Conservation (phyloP, 1,284 basidiomycete genomes). For the Boletus mariae region DNA sequence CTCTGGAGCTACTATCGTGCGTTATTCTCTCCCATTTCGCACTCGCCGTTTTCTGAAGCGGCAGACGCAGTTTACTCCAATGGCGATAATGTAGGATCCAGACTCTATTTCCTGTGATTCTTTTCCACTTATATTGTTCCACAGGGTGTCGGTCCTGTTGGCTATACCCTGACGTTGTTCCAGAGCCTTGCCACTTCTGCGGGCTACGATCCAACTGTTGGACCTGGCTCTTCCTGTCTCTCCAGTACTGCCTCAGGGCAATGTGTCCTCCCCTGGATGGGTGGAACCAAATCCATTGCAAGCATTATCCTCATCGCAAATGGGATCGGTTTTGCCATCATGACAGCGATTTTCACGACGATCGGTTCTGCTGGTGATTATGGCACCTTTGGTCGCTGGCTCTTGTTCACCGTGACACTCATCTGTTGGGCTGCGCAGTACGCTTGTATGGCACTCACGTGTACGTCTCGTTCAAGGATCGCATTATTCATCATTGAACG, state of each 20-base stretch:
- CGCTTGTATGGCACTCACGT: slow-evolving; percentile 67
- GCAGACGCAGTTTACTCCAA: slow-evolving; percentile 59
- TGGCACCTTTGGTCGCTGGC: slow-evolving; percentile 73
- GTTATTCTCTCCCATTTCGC: slow-evolving; percentile 20
- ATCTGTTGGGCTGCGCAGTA: slow-evolving; percentile 81
- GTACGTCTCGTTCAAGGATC: slow-evolving; percentile 35
- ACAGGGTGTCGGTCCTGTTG: slow-evolving; percentile 59
- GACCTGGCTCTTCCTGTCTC: slow-evolving; percentile 63
- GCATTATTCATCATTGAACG: neutral
- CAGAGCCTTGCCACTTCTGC: slow-evolving; percentile 66
- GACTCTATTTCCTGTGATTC: neutral
- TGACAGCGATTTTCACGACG: slow-evolving; percentile 78
- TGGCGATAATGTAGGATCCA: slow-evolving; percentile 55
- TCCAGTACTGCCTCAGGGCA: slow-evolving; percentile 53
- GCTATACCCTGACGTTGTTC: slow-evolving; percentile 69
- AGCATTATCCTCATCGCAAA: slow-evolving; percentile 75
- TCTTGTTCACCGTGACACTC: slow-evolving; percentile 67
- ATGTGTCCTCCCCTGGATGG: slow-evolving; percentile 72
- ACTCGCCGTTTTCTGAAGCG: neutral
- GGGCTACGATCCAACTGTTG: slow-evolving; percentile 63
- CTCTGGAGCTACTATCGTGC: slow-evolving; percentile 72
- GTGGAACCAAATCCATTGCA: slow-evolving; percentile 66
- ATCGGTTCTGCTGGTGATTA: slow-evolving; percentile 82
- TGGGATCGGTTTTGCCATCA: slow-evolving; percentile 74
- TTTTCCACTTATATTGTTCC: neutral